These are phyloP conservation scores for Nadsonia starkeyi-henricii DNA, from an alignment of 1,139 yeast genomes.

Conservation along the genomic window DNA sequence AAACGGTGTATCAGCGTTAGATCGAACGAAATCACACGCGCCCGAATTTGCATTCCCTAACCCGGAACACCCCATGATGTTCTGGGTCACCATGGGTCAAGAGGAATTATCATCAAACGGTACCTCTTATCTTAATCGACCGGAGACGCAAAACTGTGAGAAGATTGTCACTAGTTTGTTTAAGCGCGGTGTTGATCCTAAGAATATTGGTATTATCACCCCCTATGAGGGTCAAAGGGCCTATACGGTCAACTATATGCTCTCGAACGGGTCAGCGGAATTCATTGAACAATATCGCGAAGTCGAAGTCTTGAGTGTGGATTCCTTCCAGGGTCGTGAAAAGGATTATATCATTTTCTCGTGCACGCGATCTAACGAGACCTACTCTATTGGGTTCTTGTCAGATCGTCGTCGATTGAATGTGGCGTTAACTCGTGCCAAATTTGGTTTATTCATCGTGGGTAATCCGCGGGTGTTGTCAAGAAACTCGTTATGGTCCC, in stretches of 20 bases:
- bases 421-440: slow-evolving; percentile 87
- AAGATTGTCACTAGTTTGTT: slow-evolving; percentile 61
- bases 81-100: slow-evolving; percentile 82
- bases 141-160: slow-evolving; percentile 86
- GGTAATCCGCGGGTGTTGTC: slow-evolving; percentile 78
- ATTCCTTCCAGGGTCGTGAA: slow-evolving; percentile 94
- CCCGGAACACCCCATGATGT: slow-evolving; percentile 75
- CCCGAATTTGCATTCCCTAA: slow-evolving; percentile 85
- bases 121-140: slow-evolving; percentile 71
- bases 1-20: slow-evolving; percentile 73
- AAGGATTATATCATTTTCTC: slow-evolving; percentile 80
- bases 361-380: slow-evolving; percentile 84
- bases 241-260: slow-evolving; percentile 66
- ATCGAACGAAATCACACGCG: slow-evolving; percentile 37
- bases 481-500: slow-evolving; percentile 66
- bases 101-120: slow-evolving; percentile 82
- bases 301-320: slow-evolving; percentile 85
- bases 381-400: slow-evolving; percentile 71
- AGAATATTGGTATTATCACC: slow-evolving; percentile 82
- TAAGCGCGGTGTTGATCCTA: slow-evolving; percentile 66
- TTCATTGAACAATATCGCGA: slow-evolving; percentile 45
- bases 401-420: slow-evolving; percentile 83
- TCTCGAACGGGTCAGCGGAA: slow-evolving; percentile 49
- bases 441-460: slow-evolving; percentile 64
- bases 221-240: slow-evolving; percentile 94